Evolutionary conservation across 305 asterid genomes (phyloP).

Genomic region (Solanum chacoense): DNA sequence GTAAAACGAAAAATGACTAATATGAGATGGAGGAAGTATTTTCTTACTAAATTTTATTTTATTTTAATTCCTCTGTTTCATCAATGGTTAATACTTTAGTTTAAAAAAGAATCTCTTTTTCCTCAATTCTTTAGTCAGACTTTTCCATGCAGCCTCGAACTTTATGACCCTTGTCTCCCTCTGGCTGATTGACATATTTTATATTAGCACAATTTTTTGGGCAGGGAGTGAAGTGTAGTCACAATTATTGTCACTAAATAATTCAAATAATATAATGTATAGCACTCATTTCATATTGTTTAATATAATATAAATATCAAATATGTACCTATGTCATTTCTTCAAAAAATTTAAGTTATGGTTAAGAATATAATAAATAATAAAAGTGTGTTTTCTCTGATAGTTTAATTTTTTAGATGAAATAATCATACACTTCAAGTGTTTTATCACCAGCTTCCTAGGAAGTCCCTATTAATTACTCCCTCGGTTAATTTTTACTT

Average conservation of each 20-base stretch:
- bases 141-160: constrained; percentile 26
- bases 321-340: not conserved
- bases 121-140: constrained; percentile 31
- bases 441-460: not conserved
- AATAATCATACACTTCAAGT: accelerated
- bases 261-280: not conserved
- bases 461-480: not conserved
- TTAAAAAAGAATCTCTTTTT: not conserved
- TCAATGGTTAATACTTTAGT: not conserved
- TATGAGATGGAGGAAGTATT: not conserved
- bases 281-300: not conserved
- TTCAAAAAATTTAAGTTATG: not conserved
- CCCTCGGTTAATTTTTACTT: too few relatives aligned
- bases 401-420: too few relatives aligned
- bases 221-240: not conserved
- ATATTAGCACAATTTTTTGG: not conserved
- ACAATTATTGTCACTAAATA: not conserved
- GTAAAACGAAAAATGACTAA: too few relatives aligned
- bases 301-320: not conserved
- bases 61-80: not conserved
- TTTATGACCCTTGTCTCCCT: constrained; percentile 20
- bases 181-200: not conserved
- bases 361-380: too few relatives aligned
- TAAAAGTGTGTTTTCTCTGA: accelerated
- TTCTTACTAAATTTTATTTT: not conserved